Percentiles rank a stretch among this genome's conserved stretches.
These are phyloP conservation scores for Silene conica DNA, from an alignment of 148 eudicot species.

Conservation along the genomic window DNA sequence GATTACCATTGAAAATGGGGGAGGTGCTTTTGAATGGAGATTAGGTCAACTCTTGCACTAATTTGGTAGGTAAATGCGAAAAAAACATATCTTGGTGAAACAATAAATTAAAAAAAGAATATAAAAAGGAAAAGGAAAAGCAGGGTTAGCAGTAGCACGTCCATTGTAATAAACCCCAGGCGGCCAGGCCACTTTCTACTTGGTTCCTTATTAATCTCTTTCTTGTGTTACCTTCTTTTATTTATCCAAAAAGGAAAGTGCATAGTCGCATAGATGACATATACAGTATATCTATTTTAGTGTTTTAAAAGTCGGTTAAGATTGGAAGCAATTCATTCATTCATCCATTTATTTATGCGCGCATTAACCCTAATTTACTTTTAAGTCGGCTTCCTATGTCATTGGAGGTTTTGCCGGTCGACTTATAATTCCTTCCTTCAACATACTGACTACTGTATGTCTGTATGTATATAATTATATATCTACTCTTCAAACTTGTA, in stretches of 20 bases:
- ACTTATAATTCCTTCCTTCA: too few species aligned
- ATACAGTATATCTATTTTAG: neutral
- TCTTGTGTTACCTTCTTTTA: neutral
- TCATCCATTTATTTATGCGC: too few species aligned
- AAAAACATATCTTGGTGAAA: neutral
- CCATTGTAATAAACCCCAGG: conserved; percentile 17
- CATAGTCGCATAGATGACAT: conserved; percentile 1
- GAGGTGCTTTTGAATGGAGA: neutral
- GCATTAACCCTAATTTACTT: neutral
- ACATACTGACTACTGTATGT: too few species aligned
- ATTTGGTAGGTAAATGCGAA: conserved; percentile 23
- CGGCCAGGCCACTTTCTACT: conserved; percentile 21
- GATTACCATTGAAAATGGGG: conserved; percentile 15
- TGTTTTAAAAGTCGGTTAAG: conserved; percentile 20
- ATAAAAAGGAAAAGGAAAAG: neutral
- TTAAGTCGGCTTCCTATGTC: conserved; percentile 9
- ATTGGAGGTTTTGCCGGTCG: neutral
- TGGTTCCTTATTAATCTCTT: conserved; percentile 1
- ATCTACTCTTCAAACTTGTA: too few species aligned
- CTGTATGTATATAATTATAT: too few species aligned
- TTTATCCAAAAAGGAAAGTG: neutral
- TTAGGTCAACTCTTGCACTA: conserved; percentile 24
- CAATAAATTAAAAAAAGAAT: neutral
- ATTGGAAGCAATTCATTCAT: neutral
- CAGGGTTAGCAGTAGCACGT: conserved; percentile 2